Base-by-base conservation (phyloP, 208 protist species). In the Naegleria lovaniensis region DNA sequence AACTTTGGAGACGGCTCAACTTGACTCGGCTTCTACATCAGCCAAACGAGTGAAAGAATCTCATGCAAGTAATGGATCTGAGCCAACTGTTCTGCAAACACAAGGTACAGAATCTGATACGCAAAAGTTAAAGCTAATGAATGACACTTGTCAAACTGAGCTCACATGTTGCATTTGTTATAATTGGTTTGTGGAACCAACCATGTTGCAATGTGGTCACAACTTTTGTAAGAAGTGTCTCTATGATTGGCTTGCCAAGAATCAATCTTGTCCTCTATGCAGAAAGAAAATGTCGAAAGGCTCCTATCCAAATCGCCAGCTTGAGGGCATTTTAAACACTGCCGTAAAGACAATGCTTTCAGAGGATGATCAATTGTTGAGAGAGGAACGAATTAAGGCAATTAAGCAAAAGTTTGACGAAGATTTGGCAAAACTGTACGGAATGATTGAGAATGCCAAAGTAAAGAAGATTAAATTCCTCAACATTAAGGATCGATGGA, bases 401-500 rank as follows among this genome's bases (percentile, higher is more conserved):
- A 36, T 79, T 9, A 25, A 79, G n/a, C 16, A 36, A 13, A 79
- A 79, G n/a, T 29, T 36, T 13, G 67, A 79, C n/a, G 67, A 79
- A 36, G 67, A 79, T 79, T 79, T 79, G n/a, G 67, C 67, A 36
- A 79, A 79, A 79, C n/a, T 79, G 9, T 33, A 79, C 29, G 29
- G 29, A 36, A 79, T 79, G 67, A 79, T 79, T 79, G 67, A 79
- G 29, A 79, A 79, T 79, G 67, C 67, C 29, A 79, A 79, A 33
- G 16, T 9, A 1, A 79, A 79, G 25, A 79, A 79, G 1, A 36
- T 79, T 36, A 79, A 79, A 79, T 79, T 79, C n/a, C n/a, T 79
- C 9, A 79, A 79, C n/a, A 79, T 79, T 79, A 36, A 36, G 9
- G 67, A 79, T 9, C 0, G 67, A 36, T 79, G 67, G 67, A 79